phyloP scores from a whole-genome alignment of 2,329 filamentous ascomycete species.

The Aspergillus flavus region DNA sequence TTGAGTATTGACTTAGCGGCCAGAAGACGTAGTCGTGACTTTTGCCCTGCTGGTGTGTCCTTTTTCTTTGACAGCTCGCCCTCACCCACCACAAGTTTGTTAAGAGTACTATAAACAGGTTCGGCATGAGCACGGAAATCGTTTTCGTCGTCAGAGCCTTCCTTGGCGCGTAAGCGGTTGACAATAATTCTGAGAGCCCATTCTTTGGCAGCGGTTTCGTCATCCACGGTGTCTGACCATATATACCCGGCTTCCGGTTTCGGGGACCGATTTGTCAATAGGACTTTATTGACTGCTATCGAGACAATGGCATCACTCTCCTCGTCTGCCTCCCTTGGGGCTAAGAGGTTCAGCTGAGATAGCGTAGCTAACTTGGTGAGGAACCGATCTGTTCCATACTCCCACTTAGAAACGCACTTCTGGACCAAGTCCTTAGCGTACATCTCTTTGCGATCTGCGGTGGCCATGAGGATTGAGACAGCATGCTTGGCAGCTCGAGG shows the following conservation, averaged over 20 bases:
- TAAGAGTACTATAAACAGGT: conserved; percentile 77
- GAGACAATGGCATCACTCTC: conserved; percentile 76
- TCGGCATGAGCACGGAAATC: conserved; percentile 58
- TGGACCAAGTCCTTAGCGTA: conserved; percentile 81
- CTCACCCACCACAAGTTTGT: conserved; percentile 71
- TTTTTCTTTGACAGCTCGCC: conserved; percentile 79
- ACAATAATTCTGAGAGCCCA: conserved; percentile 83
- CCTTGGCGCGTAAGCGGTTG: conserved; percentile 75
- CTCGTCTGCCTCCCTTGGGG: conserved; percentile 71
- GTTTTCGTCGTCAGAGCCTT: conserved; percentile 47
- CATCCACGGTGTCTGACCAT: conserved; percentile 74
- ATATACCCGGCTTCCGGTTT: conserved; percentile 56
- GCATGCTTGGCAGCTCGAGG: conserved; percentile 89
- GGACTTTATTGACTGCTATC: conserved; percentile 72
- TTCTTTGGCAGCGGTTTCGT: conserved; percentile 81
- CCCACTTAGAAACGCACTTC: conserved; percentile 73
- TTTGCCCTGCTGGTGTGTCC: conserved; percentile 76
- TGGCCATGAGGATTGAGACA: conserved; percentile 82
- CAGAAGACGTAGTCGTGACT: conserved; percentile 75
- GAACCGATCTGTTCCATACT: conserved; percentile 72
- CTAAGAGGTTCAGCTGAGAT: conserved; percentile 73
- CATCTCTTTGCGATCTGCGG: conserved; percentile 76
- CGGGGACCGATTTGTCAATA: conserved; percentile 68
- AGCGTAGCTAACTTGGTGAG: conserved; percentile 59
- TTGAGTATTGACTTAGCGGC: conserved; percentile 83